Percentiles rank a stretch among this genome's conserved stretches.
phyloP scores from a whole-genome alignment of 148 eudicot genomes.

The Agrostemma githago region DNA sequence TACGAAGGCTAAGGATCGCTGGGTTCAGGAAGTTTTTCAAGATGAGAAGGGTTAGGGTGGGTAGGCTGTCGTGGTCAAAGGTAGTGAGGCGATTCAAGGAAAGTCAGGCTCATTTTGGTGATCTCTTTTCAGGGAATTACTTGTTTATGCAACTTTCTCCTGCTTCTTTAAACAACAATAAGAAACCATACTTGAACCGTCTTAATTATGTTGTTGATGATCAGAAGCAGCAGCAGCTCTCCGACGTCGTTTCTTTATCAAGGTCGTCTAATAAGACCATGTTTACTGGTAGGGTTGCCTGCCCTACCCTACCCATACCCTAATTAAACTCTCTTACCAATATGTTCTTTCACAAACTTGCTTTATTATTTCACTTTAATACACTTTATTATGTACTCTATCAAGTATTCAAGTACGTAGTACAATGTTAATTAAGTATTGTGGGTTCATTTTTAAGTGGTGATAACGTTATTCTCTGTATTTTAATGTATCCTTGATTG shows the following conservation, averaged over 20 bases:
- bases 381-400: background rate
- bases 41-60: conserved; percentile 38
- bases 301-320: background rate
- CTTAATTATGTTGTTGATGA: conserved; percentile 3
- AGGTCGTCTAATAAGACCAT: background rate
- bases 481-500: too few species aligned
- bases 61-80: conserved; percentile 38
- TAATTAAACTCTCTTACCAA: background rate
- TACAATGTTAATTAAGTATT: background rate
- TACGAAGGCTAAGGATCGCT: conserved; percentile 47
- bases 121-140: conserved; percentile 80
- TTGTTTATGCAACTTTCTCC: conserved; percentile 79
- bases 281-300: background rate
- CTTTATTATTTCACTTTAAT: background rate
- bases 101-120: conserved; percentile 72
- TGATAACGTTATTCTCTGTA: background rate
- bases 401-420: background rate
- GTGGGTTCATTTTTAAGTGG: background rate
- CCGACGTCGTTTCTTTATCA: background rate
- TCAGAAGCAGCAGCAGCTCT: background rate
- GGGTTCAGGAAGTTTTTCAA: conserved; percentile 45
- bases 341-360: conserved; percentile 14
- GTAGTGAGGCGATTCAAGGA: conserved; percentile 60
- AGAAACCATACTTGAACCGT: conserved; percentile 2
- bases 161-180: conserved; percentile 34